Evolutionary conservation across 225 moss, liverwort and hornwort species (phyloP).

Genomic region (Anthoceros angustus): DNA sequence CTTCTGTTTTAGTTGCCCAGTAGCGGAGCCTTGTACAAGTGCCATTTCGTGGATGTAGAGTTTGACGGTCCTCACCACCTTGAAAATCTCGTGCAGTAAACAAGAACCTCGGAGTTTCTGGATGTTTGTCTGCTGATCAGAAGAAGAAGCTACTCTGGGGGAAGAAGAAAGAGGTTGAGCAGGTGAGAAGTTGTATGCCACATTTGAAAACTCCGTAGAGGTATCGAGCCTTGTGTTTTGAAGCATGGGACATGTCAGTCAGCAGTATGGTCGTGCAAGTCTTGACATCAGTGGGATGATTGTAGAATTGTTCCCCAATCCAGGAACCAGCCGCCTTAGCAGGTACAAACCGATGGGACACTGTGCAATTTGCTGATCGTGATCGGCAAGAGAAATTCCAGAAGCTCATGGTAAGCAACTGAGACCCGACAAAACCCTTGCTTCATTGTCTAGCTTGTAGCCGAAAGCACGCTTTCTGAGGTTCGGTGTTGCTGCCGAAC

Average conservation of each 20-base stretch:
- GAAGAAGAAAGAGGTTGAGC: conserved; percentile 66
- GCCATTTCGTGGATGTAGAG: neutral
- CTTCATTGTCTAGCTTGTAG: neutral
- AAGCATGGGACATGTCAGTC: neutral
- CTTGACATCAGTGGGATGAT: neutral
- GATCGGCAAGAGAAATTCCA: conserved; percentile 98
- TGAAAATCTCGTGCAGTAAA: conserved; percentile 40
- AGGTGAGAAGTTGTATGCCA: conserved; percentile 26
- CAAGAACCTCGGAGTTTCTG: conserved; percentile 78
- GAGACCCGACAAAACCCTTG: neutral
- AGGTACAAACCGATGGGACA: conserved; percentile 95
- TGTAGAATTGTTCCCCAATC: conserved; percentile 9
- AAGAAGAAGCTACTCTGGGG: conserved; percentile 99
- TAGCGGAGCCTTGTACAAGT: conserved; percentile 5
- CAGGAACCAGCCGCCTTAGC: conserved; percentile 84
- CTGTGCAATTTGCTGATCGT: conserved; percentile 91
- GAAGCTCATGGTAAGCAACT: conserved; percentile 80
- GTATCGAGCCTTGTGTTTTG: neutral
- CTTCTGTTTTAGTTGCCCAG: neutral
- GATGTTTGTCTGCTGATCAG: conserved; percentile 92
- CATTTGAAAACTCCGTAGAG: neutral
- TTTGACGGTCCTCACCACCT: neutral
- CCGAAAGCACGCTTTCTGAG: neutral
- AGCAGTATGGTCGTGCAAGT: conserved; percentile 2
- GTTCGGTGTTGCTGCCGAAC: too few relatives aligned